Base-by-base conservation (phyloP, 169 alveolate genomes). In the Cryptosporidium felis region DNA sequence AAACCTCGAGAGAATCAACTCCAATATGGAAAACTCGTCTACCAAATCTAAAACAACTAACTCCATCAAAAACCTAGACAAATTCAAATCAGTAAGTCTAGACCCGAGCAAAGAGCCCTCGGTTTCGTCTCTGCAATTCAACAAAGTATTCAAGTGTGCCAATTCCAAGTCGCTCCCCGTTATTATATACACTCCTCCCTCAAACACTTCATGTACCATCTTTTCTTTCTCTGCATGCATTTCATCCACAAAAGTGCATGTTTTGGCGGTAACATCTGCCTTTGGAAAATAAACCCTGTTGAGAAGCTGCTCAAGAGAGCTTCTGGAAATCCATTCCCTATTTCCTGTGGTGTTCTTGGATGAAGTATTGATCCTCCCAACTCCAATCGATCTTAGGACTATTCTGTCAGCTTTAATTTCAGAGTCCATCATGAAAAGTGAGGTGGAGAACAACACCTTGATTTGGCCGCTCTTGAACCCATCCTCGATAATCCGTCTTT, bases 351-450 rank as follows among this genome's bases (percentile, higher is more conserved):
- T 53, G n/a, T 49, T 53, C 41, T 53, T 74, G 1, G 32, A 23
- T 14, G 14, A 18, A 40, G 51, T 23, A 21, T 74, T 74, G 12
- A 56, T 49, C 56, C 56, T 74, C 0, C 85, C 85, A 16, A 74
- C 34, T 34, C 74, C 67, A 34, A 74, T 74, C 36, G 85, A 74
- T 74, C 85, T 74, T 4, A 74, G 51, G 9, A 74, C 56, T 4
- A 74, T 45, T 23, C 74, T 28, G 45, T 74, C 74, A n/a, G 59
- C 59, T 21, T 32, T 49, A 26, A 56, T 16, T 38, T 53, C 65
- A 12, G 49, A 16, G 21, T 67, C 53, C 26, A 74, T 74, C 21
- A 36, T 53, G 14, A 36, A 30, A 6, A 74, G 42, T 18, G 74
- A 49, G 5, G 85, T 56, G 10, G 58, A 51, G 61, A 49, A 74